phyloP scores from a whole-genome alignment of 2,329 filamentous ascomycete genomes.

The Trichoderma atroviride region DNA sequence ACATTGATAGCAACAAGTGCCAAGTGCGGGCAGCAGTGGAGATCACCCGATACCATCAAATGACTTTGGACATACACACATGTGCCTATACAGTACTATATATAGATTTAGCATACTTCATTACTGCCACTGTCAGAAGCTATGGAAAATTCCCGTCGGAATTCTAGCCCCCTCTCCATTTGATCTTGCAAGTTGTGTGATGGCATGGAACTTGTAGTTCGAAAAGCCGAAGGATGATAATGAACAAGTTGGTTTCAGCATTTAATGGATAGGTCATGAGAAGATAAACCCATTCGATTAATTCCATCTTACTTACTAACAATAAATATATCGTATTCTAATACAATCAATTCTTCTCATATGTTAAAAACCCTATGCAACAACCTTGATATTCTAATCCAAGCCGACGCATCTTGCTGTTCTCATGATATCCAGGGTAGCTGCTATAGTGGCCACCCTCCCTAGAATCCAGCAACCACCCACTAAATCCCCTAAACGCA shows the following conservation, averaged over 20 bases:
- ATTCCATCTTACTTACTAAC: not conserved
- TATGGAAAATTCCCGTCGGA: accelerated
- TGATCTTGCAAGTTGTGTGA: not conserved
- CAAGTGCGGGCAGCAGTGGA: not conserved
- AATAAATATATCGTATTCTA: not conserved
- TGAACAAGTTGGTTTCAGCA: too few relatives aligned
- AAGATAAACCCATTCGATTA: too few relatives aligned
- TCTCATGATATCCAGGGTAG: not conserved
- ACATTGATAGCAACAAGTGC: not conserved
- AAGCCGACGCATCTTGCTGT: not conserved
- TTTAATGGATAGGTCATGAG: too few relatives aligned
- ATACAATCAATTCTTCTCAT: not conserved
- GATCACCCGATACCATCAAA: not conserved
- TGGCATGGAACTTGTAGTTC: not conserved
- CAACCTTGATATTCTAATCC: not conserved
- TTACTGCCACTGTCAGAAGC: not conserved
- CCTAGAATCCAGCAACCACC: not conserved
- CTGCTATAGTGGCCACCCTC: not conserved
- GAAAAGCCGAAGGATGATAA: too few relatives aligned
- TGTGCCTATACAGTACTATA: not conserved
- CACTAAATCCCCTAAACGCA: not conserved
- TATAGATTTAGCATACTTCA: not conserved
- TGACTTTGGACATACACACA: not conserved
- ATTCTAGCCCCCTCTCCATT: not conserved
- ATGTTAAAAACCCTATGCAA: not conserved